Conservation (phyloP, 352 stramenopile species). For the Phytophthora sp. region DNA sequence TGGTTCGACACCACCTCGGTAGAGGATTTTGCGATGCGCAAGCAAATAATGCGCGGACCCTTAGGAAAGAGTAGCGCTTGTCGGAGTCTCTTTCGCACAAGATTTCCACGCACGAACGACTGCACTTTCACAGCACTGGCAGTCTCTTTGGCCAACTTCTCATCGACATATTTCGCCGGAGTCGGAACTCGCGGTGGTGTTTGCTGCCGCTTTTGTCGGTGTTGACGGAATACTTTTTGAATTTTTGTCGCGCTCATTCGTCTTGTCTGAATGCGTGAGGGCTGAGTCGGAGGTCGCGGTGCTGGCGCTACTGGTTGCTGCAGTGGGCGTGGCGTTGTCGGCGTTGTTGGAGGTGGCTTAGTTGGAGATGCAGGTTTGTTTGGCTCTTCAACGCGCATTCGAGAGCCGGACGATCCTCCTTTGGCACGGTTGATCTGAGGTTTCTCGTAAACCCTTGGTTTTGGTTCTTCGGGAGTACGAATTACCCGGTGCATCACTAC, state of each 20-base stretch:
- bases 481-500: slow-evolving; percentile 36
- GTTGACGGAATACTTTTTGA: slow-evolving; percentile 48
- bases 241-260: slow-evolving; percentile 41
- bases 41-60: slow-evolving; percentile 29
- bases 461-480: slow-evolving; percentile 4
- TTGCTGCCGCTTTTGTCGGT: slow-evolving; percentile 31
- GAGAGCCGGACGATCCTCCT: not conserved
- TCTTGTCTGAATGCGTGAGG: slow-evolving; percentile 1
- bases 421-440: not conserved
- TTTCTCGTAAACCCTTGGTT: slow-evolving; percentile 9
- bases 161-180: not conserved
- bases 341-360: not conserved
- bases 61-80: slow-evolving; percentile 24
- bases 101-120: slow-evolving; percentile 51
- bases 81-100: slow-evolving; percentile 40
- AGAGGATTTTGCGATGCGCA: slow-evolving; percentile 28
- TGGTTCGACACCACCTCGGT: slow-evolving; percentile 10
- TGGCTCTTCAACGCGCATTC: slow-evolving; percentile 5
- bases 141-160: slow-evolving; percentile 28
- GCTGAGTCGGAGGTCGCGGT: not conserved
- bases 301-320: not conserved
- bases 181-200: not conserved
- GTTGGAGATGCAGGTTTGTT: not conserved
- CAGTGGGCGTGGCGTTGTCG: not conserved
- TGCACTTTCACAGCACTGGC: slow-evolving; percentile 56